phyloP scores from a whole-genome alignment of 2,329 filamentous ascomycete species.

The Pseudogymnoascus sp. region DNA sequence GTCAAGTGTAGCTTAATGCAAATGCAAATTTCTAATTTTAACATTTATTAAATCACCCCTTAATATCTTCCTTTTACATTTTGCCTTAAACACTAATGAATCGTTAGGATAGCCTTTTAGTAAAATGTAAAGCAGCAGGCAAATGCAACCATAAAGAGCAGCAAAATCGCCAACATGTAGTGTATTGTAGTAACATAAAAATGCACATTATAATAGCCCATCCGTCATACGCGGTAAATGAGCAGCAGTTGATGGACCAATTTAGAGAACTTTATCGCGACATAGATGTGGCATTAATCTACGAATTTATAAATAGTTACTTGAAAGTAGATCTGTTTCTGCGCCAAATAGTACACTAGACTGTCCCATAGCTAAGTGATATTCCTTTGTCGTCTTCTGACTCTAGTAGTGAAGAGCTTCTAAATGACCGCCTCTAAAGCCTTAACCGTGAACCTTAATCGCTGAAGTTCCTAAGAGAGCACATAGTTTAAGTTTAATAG shows the following conservation, averaged over 20 bases:
- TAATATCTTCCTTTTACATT: too few species aligned
- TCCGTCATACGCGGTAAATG: too few species aligned
- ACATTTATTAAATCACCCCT: not conserved
- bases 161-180: not conserved
- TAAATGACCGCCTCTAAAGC: constrained; percentile 17
- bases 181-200: not conserved
- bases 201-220: not conserved
- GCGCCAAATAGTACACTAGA: not conserved
- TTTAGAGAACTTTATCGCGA: not conserved
- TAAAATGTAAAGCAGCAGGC: too few species aligned
- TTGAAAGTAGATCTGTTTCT: not conserved
- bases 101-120: too few species aligned
- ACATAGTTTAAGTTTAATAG: not conserved
- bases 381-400: not conserved
- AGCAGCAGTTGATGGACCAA: too few species aligned
- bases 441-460: constrained; percentile 13
- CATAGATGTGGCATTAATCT: not conserved
- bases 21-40: not conserved
- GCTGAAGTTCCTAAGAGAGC: constrained; percentile 11
- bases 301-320: not conserved
- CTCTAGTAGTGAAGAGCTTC: not conserved
- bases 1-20: not conserved
- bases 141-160: not conserved
- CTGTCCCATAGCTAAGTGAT: not conserved
- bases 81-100: too few species aligned